These are phyloP conservation scores for Didymella sp. DNA, from an alignment of 2,329 filamentous ascomycete species.

Conservation along the genomic window DNA sequence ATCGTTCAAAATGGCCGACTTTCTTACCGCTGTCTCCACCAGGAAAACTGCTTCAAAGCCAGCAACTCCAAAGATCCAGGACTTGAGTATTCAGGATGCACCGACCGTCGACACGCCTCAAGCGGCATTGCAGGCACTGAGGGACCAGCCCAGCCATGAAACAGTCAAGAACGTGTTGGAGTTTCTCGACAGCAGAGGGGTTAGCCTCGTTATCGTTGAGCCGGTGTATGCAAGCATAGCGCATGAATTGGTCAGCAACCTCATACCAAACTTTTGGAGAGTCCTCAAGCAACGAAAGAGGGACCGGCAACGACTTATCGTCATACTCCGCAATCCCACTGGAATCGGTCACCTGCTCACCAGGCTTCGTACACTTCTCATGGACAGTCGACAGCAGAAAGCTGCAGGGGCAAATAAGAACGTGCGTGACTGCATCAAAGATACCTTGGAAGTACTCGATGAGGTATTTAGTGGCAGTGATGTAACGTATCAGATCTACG, in stretches of 20 bases:
- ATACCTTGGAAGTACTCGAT: slow-evolving; percentile 54
- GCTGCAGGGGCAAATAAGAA: slow-evolving; percentile 40
- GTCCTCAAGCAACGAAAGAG: slow-evolving; percentile 11
- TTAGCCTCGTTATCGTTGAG: slow-evolving; percentile 68
- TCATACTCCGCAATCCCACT: slow-evolving; percentile 73
- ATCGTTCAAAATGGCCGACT: slow-evolving; percentile 56
- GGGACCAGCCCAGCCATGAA: slow-evolving; percentile 67
- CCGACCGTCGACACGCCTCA: slow-evolving; percentile 42
- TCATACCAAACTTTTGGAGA: slow-evolving; percentile 83
- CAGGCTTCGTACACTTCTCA: slow-evolving; percentile 69
- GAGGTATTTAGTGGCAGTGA: slow-evolving; percentile 54
- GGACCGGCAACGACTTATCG: slow-evolving; percentile 58
- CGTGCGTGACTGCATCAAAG: slow-evolving; percentile 44
- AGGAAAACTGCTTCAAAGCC: slow-evolving; percentile 34
- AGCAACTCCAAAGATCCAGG: slow-evolving; percentile 26
- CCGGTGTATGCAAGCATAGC: slow-evolving; percentile 77
- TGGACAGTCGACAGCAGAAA: slow-evolving; percentile 46
- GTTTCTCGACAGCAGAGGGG: slow-evolving; percentile 57
- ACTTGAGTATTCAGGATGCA: slow-evolving; percentile 20
- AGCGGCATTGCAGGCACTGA: slow-evolving; percentile 67
- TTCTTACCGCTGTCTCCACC: slow-evolving; percentile 58
- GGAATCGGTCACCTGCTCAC: slow-evolving; percentile 79
- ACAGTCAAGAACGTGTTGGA: slow-evolving; percentile 61
- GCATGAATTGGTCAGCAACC: slow-evolving; percentile 74
- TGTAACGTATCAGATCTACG: slow-evolving; percentile 54